phyloP scores from a whole-genome alignment of 2,329 filamentous ascomycete genomes.

The Fusarium sublunatum region DNA sequence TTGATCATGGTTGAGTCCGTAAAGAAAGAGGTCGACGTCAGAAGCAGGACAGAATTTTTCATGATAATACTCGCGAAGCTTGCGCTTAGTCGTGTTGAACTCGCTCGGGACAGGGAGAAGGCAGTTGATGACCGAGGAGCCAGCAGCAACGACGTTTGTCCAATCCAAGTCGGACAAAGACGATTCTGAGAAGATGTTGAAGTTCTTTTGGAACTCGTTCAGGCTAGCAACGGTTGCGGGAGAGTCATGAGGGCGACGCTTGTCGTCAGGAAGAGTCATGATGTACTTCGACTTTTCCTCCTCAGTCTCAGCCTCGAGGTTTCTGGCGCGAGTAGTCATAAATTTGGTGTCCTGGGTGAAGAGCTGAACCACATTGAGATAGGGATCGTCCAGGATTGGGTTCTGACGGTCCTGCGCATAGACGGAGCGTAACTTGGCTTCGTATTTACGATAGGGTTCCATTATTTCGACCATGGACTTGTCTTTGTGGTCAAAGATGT shows the following conservation, averaged over 20 bases:
- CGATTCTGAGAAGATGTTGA: constrained; percentile 83
- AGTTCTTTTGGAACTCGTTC: constrained; percentile 80
- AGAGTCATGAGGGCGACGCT: constrained; percentile 71
- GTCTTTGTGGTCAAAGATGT: constrained; percentile 66
- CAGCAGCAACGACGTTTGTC: constrained; percentile 84
- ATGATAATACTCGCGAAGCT: constrained; percentile 80
- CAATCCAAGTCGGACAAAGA: constrained; percentile 81
- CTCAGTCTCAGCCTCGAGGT: constrained; percentile 66
- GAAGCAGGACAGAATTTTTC: constrained; percentile 83
- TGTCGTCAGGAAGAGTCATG: constrained; percentile 71
- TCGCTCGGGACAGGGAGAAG: constrained; percentile 76
- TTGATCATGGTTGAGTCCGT: constrained; percentile 80
- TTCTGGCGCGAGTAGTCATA: constrained; percentile 71
- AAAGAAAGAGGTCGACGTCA: constrained; percentile 88
- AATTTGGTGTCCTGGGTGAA: constrained; percentile 67
- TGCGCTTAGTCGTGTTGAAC: constrained; percentile 71
- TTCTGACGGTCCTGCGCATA: constrained; percentile 76
- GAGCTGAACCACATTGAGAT: constrained; percentile 73
- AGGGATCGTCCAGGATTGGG: constrained; percentile 64
- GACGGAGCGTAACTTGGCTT: constrained; percentile 72
- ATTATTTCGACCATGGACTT: constrained; percentile 68
- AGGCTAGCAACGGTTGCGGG: constrained; percentile 75
- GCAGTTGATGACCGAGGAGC: constrained; percentile 83
- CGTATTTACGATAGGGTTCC: constrained; percentile 74
- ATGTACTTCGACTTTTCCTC: constrained; percentile 74